A percentile compares a stretch with the other conserved stretches of the same genome.
Conservation (phyloP, 176 grass and related monocot species). For the Oryza meridionalis region DNA sequence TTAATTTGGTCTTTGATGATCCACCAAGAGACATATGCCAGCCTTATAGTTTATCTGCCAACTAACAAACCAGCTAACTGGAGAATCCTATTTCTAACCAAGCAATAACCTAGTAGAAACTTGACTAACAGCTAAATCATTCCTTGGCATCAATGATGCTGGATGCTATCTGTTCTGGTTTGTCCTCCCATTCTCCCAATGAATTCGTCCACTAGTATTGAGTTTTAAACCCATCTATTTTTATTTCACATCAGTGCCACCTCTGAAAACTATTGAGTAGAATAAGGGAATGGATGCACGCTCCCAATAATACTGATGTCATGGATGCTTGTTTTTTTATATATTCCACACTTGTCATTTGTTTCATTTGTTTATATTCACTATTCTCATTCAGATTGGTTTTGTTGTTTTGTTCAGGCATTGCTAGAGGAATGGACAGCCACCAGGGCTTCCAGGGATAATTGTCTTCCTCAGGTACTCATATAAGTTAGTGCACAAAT, state of each 20-base stretch:
- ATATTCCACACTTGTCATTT: slow-evolving; percentile 15
- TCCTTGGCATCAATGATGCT: not conserved
- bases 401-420: slow-evolving; percentile 64
- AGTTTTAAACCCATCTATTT: not conserved
- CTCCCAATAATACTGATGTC: not conserved
- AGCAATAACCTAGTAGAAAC: not conserved
- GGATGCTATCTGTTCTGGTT: not conserved
- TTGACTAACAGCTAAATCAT: not conserved
- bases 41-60: not conserved
- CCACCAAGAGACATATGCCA: not conserved
- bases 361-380: slow-evolving; percentile 25
- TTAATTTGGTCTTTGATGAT: not conserved
- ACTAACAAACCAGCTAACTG: not conserved
- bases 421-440: slow-evolving; percentile 98
- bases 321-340: not conserved
- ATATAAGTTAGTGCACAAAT: slow-evolving; percentile 17
- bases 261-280: slow-evolving; percentile 25
- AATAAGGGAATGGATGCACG: not conserved
- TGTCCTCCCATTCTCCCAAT: not conserved
- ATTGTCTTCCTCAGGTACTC: slow-evolving; percentile 77
- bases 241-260: slow-evolving; percentile 11
- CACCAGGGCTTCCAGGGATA: slow-evolving; percentile 75
- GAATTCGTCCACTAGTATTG: not conserved
- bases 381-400: slow-evolving; percentile 30
- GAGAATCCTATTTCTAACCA: not conserved